Conservation (phyloP, 2,329 filamentous ascomycete species). For the Didymella lethalis region DNA sequence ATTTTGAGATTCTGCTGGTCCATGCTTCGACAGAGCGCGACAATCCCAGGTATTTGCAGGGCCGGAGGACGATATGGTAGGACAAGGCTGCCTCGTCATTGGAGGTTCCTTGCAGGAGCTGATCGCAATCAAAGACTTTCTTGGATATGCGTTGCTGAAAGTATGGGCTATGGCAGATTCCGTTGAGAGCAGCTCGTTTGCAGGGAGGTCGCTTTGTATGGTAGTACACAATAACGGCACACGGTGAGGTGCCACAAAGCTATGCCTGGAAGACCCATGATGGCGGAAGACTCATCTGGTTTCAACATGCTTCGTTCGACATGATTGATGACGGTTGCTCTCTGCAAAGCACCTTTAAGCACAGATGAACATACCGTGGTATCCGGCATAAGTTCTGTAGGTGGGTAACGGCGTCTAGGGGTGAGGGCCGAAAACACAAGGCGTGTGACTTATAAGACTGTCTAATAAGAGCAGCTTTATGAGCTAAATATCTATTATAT, state of each 20-base stretch:
- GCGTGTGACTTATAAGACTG: too few species aligned
- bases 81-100: background rate
- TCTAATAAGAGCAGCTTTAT: too few species aligned
- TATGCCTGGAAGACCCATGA: background rate
- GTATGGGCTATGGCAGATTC: background rate
- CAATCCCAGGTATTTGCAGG: slow-evolving; percentile 1
- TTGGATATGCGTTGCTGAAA: background rate
- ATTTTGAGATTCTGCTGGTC: slow-evolving; percentile 8
- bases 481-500: too few species aligned
- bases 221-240: slow-evolving; percentile 4
- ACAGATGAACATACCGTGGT: slow-evolving; percentile 1
- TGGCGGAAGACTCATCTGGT: background rate
- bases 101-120: background rate
- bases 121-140: background rate
- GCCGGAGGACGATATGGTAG: slow-evolving; percentile 2
- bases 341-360: background rate
- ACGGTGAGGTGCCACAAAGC: background rate
- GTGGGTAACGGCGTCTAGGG: too few species aligned
- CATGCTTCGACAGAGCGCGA: slow-evolving; percentile 5
- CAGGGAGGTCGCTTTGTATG: background rate
- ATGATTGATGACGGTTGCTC: background rate
- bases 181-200: slow-evolving; percentile 2
- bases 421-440: too few species aligned
- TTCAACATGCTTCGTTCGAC: background rate
- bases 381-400: too few species aligned